A percentile compares a stretch with the other conserved stretches of the same genome.
phyloP scores from a whole-genome alignment of 768 basidiomycete species.

The Lactifluus piperatus region DNA sequence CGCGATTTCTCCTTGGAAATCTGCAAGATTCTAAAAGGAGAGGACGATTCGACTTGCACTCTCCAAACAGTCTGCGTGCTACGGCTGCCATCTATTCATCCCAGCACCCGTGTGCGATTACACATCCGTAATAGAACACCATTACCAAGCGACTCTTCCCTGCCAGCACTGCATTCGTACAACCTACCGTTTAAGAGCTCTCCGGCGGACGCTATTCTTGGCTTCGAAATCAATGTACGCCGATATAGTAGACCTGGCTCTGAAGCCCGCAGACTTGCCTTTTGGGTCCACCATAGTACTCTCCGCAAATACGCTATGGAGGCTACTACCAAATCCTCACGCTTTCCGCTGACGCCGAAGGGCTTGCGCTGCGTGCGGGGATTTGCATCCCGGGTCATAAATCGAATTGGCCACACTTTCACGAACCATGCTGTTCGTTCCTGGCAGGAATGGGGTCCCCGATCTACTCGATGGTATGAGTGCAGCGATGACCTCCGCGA shows the following conservation, averaged over 20 bases:
- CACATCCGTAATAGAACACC: conserved; percentile 8
- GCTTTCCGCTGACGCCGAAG: background rate
- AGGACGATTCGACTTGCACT: background rate
- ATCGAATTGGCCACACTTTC: background rate
- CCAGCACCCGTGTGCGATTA: conserved; percentile 5
- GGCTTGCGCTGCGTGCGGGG: background rate
- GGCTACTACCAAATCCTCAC: background rate
- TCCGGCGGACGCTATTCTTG: conserved; percentile 6
- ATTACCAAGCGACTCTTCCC: background rate
- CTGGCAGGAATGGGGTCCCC: conserved; percentile 12
- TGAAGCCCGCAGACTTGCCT: conserved; percentile 4
- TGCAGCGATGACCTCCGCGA: conserved; percentile 5
- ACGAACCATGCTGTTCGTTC: background rate
- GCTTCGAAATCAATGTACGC: conserved; percentile 9
- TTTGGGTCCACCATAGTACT: conserved; percentile 7
- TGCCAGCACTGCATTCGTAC: background rate
- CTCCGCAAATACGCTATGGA: background rate
- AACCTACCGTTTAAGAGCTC: conserved; percentile 7
- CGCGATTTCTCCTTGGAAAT: conserved; percentile 13
- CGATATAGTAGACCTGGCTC: background rate
- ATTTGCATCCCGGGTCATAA: background rate
- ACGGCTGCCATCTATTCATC: background rate
- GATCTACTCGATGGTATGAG: conserved; percentile 13
- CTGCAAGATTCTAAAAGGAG: conserved; percentile 2
- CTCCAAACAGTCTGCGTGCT: conserved; percentile 10